phyloP scores from a whole-genome alignment of 306 rosid genomes.

The Trifolium dubium region DNA sequence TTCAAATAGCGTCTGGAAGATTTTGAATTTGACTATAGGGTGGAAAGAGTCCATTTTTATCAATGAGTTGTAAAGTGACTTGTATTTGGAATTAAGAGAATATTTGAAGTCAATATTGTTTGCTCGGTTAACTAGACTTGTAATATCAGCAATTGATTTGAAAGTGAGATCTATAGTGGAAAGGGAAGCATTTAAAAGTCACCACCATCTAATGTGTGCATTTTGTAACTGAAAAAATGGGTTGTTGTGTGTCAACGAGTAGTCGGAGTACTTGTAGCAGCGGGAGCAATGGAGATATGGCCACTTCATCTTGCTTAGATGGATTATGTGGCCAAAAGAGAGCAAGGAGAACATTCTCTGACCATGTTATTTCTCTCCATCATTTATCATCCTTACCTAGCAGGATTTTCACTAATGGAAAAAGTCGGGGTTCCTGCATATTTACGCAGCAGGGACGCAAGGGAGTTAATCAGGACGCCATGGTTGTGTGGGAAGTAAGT shows the following conservation, averaged over 20 bases:
- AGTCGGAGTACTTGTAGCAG: constrained; percentile 77
- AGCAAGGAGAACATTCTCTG: constrained; percentile 75
- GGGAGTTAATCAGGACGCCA: constrained; percentile 98
- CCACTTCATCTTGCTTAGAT: constrained; percentile 63
- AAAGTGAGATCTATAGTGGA: constrained; percentile 60
- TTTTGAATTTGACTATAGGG: constrained; percentile 51
- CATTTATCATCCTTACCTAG: constrained; percentile 73
- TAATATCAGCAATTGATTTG: constrained; percentile 50
- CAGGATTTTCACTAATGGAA: constrained; percentile 80
- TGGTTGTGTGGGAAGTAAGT: constrained; percentile 99
- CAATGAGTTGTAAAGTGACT: constrained; percentile 50
- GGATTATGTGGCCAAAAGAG: constrained; percentile 60
- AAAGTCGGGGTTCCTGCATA: constrained; percentile 78
- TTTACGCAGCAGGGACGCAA: constrained; percentile 99
- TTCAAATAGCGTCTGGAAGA: constrained; percentile 34
- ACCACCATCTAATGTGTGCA: constrained; percentile 49
- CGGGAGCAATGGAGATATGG: constrained; percentile 73
- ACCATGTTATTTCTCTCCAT: constrained; percentile 65
- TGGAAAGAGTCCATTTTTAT: constrained; percentile 45
- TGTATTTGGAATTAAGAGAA: constrained; percentile 47
- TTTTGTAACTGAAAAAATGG: constrained; percentile 76
- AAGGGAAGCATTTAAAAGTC: constrained; percentile 46
- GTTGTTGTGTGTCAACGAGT: constrained; percentile 88
- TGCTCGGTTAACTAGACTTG: constrained; percentile 51
- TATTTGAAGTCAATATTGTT: constrained; percentile 49